Conservation (phyloP, 257 asterid species). For the Voacanga thouarsii region DNA sequence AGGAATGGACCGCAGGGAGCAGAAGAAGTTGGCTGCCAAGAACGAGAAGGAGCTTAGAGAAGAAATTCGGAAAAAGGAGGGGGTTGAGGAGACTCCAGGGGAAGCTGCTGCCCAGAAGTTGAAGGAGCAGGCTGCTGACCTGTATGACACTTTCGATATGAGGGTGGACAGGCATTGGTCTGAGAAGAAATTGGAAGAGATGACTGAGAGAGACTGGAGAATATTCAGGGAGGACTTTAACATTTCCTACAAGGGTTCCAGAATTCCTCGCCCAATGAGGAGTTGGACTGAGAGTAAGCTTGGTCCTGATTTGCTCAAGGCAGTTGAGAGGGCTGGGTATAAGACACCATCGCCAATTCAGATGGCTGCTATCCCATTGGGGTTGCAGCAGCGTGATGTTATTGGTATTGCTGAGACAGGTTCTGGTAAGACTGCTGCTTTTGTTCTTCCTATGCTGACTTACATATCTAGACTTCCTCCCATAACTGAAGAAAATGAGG, state of each 20-base stretch:
- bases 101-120: constrained; percentile 27
- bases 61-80: constrained; percentile 29
- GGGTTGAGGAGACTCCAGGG: constrained; percentile 29
- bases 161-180: constrained; percentile 39
- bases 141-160: constrained; percentile 34
- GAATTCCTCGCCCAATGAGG: constrained; percentile 35
- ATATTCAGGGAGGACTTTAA: constrained; percentile 36
- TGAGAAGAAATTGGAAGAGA: constrained; percentile 31
- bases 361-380: constrained; percentile 36
- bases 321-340: constrained; percentile 33
- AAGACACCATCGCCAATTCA: constrained; percentile 35
- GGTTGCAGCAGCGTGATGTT: constrained; percentile 36
- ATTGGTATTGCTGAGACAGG: constrained; percentile 36
- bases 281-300: constrained; percentile 31
- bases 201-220: constrained; percentile 41
- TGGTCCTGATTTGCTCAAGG: constrained; percentile 24
- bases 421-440: constrained; percentile 35
- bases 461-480: constrained; percentile 36
- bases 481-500: constrained; percentile 27
- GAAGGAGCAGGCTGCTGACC: constrained; percentile 26
- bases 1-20: constrained; percentile 38
- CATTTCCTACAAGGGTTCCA: constrained; percentile 32
- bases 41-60: constrained; percentile 30
- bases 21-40: constrained; percentile 34
- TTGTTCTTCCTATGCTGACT: constrained; percentile 30